Evolutionary conservation across 768 basidiomycete species (phyloP).

Genomic region (Heimioporus sp.): DNA sequence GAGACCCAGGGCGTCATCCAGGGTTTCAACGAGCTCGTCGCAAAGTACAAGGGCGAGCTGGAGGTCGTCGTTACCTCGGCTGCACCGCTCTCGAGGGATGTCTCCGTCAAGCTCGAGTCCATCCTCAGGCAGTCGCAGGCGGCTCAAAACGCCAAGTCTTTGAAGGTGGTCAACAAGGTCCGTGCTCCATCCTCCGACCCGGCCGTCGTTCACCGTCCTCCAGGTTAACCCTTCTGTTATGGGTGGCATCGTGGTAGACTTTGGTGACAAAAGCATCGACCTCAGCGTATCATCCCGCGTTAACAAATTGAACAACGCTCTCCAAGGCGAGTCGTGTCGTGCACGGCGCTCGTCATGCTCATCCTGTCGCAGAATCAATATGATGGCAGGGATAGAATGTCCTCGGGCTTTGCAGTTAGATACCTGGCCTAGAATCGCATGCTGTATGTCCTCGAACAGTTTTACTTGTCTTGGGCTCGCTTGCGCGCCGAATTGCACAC

Average conservation of each 20-base stretch:
- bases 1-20: constrained; percentile 86
- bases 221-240: constrained; percentile 91
- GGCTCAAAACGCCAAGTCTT: constrained; percentile 80
- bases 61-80: constrained; percentile 92
- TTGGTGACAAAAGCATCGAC: constrained; percentile 98
- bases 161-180: constrained; percentile 93
- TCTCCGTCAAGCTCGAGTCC: constrained; percentile 76
- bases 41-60: constrained; percentile 89
- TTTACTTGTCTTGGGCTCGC: background rate
- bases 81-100: constrained; percentile 71
- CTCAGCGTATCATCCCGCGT: constrained; percentile 92
- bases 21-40: constrained; percentile 87
- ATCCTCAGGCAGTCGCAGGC: constrained; percentile 83
- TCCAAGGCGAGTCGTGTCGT: constrained; percentile 61
- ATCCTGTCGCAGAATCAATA: constrained; percentile 25
- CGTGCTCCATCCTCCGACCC: constrained; percentile 14
- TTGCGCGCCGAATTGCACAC: background rate
- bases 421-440: constrained; percentile 9
- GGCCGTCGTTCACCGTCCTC: constrained; percentile 6
- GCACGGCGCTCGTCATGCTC: constrained; percentile 5
- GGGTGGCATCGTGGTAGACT: constrained; percentile 93
- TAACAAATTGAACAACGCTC: constrained; percentile 87
- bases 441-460: constrained; percentile 2
- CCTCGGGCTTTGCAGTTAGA: background rate
- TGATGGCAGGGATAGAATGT: constrained; percentile 3